Evolutionary conservation across 1,284 basidiomycete species (phyloP), one percentile per base, ranked within the genome.

Genomic region (Tylopilus orsonianus): DNA sequence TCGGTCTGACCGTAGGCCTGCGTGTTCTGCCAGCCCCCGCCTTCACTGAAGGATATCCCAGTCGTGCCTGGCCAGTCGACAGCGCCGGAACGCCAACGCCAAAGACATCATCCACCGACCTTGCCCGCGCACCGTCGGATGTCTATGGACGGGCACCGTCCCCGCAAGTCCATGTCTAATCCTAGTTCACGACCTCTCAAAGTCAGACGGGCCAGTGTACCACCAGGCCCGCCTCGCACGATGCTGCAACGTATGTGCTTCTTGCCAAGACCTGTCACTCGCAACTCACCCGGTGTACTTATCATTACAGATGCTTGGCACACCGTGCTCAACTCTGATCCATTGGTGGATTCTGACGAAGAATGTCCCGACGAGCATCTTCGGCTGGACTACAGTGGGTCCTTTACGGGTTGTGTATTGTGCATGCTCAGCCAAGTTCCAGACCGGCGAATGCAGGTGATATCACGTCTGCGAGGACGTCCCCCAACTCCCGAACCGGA

Each of bases 291-390:
- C 56, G 74, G 79, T 80, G 27, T 79, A 56, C 81, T 77, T 23
- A 5, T 33, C 29, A 5, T 16, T 19, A 68, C 65, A 49, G 83
- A 88, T 59, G 84, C 86, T 8, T 88, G 84, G 84, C 78, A 85
- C 59, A 71, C 79, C 9, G 74, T 80, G 22, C 76, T 73, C 41
- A 78, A 75, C 30, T 75, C 74, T 43, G 85, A 90, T 59, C 81
- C 86, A 13, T 70, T 89, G 24, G 69, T 71, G 14, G 85, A 87
- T 67, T 89, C 86, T 14, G 87, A 89, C 57, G 82, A 85, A 34
- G 87, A 90, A 56, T 72, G 71, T 47, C 71, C 71, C 18, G 83
- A 87, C 54, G 79, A 85, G 52, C 76, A 85, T 55, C 70, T 77
- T 51, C 74, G 78, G 20, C 59, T 77, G 33, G 86, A 89, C 56